Evolutionary conservation across 2,329 filamentous ascomycete species (phyloP).

Genomic region (Diplocarpon rosae): DNA sequence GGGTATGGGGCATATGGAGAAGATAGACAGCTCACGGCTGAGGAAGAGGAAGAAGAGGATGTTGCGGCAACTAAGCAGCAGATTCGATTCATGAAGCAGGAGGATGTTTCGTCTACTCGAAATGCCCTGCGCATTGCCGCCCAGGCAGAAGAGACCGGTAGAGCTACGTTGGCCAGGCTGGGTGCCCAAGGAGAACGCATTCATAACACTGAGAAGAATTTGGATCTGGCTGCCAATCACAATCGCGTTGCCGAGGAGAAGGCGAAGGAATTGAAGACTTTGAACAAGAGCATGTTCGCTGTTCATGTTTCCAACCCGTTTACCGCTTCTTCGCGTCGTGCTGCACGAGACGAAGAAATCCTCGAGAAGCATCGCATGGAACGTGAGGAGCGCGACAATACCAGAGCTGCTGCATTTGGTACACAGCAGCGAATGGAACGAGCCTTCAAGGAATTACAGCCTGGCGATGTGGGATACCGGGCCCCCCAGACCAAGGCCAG

Average conservation of each 20-base stretch:
- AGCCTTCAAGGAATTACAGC: constrained; percentile 34
- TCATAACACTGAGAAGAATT: constrained; percentile 70
- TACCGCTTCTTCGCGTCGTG: constrained; percentile 54
- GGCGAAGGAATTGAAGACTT: constrained; percentile 69
- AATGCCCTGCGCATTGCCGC: constrained; percentile 59
- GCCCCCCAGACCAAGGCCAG: constrained; percentile 24
- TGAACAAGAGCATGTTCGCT: constrained; percentile 87
- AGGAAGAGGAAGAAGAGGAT: constrained; percentile 62
- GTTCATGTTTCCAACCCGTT: constrained; percentile 70
- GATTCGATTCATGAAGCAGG: constrained; percentile 65
- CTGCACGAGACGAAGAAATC: constrained; percentile 55
- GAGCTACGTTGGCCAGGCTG: constrained; percentile 60
- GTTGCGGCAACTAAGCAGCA: constrained; percentile 63
- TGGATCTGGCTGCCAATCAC: constrained; percentile 69
- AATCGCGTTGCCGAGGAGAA: constrained; percentile 69
- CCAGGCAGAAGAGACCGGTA: constrained; percentile 59
- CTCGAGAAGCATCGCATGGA: constrained; percentile 59
- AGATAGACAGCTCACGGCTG: constrained; percentile 68
- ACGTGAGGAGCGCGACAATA: constrained; percentile 52
- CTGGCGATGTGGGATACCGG: constrained; percentile 24
- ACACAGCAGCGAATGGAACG: constrained; percentile 44
- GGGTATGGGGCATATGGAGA: constrained; percentile 48
- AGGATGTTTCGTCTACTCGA: constrained; percentile 61
- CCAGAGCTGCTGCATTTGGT: constrained; percentile 42
- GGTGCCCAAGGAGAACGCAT: constrained; percentile 71